phyloP scores from a whole-genome alignment of 257 asterid species.

The Marsdenia floribunda region DNA sequence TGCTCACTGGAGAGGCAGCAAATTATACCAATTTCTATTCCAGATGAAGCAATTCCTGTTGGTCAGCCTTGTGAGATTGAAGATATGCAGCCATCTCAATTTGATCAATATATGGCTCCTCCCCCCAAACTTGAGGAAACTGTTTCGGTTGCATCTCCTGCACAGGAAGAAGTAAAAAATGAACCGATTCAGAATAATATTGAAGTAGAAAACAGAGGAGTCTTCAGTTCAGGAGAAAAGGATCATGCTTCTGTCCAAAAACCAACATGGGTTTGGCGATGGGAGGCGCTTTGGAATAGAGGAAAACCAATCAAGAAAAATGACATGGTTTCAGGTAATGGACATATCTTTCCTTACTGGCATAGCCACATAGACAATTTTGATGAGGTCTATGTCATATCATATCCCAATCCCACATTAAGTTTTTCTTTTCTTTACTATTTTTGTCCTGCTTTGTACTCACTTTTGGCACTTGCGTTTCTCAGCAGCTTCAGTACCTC shows the following conservation, averaged over 20 bases:
- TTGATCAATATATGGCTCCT: background rate
- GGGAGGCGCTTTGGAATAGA: slow-evolving; percentile 1
- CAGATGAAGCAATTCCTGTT: background rate
- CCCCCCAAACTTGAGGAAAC: background rate
- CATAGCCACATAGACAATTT: background rate
- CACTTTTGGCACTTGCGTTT: background rate
- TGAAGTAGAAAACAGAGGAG: background rate
- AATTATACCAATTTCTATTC: too few relatives aligned
- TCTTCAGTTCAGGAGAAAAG: background rate
- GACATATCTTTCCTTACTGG: background rate
- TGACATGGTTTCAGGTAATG: background rate
- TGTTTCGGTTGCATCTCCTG: background rate
- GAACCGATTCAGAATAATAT: background rate
- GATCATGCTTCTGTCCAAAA: background rate
- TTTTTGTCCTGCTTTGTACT: background rate
- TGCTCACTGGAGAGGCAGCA: background rate
- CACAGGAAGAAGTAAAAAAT: background rate
- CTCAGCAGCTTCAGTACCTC: slow-evolving; percentile 55
- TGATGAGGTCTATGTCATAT: too few relatives aligned
- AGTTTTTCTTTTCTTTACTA: too few relatives aligned
- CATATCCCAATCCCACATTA: too few relatives aligned
- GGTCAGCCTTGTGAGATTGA: background rate
- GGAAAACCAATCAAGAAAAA: slow-evolving; percentile 4
- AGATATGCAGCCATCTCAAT: background rate
- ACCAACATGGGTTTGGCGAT: slow-evolving; percentile 1